Conservation (phyloP, 257 asterid species). For the Lithospermum erythrorhizon region DNA sequence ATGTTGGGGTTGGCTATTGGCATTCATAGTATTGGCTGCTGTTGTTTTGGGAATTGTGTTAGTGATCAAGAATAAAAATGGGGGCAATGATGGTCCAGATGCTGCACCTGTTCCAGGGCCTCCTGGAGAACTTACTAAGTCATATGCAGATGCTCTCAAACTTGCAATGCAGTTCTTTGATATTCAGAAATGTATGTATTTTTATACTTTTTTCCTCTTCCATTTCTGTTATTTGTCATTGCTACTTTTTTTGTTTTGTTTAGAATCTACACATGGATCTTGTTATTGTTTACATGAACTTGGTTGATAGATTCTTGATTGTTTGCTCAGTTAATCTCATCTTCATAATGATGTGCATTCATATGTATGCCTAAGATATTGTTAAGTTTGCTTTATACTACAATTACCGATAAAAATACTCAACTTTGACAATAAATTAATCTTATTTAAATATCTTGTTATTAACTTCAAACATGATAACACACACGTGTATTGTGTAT, state of each 20-base stretch:
- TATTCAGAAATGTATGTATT: slow-evolving; percentile 57
- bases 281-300: not conserved
- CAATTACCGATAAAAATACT: no score
- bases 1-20: slow-evolving; percentile 53
- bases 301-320: not conserved
- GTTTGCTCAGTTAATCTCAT: not conserved
- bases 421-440: no score
- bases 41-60: slow-evolving; percentile 29
- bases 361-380: not conserved
- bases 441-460: no score
- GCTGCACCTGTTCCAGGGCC: slow-evolving; percentile 81
- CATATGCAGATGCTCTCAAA: slow-evolving; percentile 56
- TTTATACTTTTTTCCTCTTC: not conserved
- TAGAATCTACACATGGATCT: no score
- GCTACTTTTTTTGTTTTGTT: not conserved
- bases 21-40: slow-evolving; percentile 33
- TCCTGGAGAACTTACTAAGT: slow-evolving; percentile 35
- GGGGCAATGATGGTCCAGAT: slow-evolving; percentile 20
- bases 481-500: no score
- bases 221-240: not conserved
- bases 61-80: slow-evolving; percentile 24
- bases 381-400: not conserved
- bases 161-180: slow-evolving; percentile 75
- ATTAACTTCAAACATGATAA: no score
- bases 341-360: no score